These are phyloP conservation scores for Emergomyces pasteurianus DNA, from an alignment of 2,329 filamentous ascomycete species.

Conservation along the genomic window DNA sequence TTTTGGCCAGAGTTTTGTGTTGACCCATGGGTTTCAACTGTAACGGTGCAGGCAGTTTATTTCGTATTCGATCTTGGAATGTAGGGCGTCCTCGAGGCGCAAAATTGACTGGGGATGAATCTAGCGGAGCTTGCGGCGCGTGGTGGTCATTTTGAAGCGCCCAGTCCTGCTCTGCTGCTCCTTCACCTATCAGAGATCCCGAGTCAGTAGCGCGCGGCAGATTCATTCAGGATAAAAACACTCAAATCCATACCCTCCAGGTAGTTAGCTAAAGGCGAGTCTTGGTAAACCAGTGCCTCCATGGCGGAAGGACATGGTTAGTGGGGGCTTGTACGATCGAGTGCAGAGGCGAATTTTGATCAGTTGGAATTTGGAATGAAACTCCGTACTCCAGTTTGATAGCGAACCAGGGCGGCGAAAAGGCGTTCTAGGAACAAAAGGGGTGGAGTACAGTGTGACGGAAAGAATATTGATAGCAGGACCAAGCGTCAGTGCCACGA, in stretches of 20 bases:
- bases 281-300: constrained; percentile 79
- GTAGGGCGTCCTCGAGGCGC: constrained; percentile 40
- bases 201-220: constrained; percentile 5
- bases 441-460: not conserved
- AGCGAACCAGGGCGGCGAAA: not conserved
- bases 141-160: constrained; percentile 19
- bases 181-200: constrained; percentile 29
- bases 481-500: not conserved
- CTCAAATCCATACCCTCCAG: constrained; percentile 57
- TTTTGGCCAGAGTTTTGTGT: constrained; percentile 23
- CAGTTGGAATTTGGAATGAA: not conserved
- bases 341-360: not conserved
- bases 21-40: constrained; percentile 22
- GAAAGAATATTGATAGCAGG: not conserved
- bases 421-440: not conserved
- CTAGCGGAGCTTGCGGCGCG: constrained; percentile 4
- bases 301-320: constrained; percentile 37
- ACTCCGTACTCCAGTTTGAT: too few relatives aligned
- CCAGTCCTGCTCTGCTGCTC: constrained; percentile 32
- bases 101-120: constrained; percentile 25
- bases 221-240: not conserved
- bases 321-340: not conserved
- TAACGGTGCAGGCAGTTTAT: constrained; percentile 39
- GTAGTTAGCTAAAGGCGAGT: constrained; percentile 79
- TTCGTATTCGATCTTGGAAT: constrained; percentile 37